Evolutionary conservation across 2,329 filamentous ascomycete genomes (phyloP), one percentile per base, ranked within the genome.

Genomic region (Leptoxyphium fumago): DNA sequence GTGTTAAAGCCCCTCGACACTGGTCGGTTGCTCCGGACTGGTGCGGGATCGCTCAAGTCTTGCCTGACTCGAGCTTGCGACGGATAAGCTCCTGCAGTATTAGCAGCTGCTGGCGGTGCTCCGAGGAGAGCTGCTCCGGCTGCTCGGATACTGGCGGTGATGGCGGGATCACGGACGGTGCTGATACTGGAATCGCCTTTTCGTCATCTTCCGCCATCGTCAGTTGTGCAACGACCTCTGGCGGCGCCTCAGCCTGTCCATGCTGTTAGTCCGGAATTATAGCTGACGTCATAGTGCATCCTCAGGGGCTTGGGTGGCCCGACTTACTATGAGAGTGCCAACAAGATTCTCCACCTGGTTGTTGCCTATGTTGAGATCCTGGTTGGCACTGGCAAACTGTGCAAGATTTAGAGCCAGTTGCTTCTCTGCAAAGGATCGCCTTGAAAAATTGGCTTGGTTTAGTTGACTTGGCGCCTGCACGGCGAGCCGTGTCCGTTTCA

Each of bases 321-420:
- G 50, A 72, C 78, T 68, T 67, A 83, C 79, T 50, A 82, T 67
- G 50, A 84, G 68, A 43, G 74, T 70, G 47, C 75, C 67, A 43
- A 79, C 67, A 46, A 84, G 69, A 42, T 61, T 62, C 44, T 68
- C 60, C 36, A 70, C 58, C 41, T 67, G 66, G 45, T 70, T 60
- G 39, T 58, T 55, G 45, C 57, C 64, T 41, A 78, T 57, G 29
- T 68, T 65, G 41, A 74, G 65, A 18, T 71, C 67, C 43, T 63
- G 62, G 48, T 70, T 66, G 50, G 69, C 68, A 44, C 67, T 68
- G 40, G 70, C 66, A 32, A 84, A 65, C 48, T 74, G 71, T 39
- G 73, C 68, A 29, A 86, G 67, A 47, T 76, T 78, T 47, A 84
- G 68, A 4, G 78, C 79, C 38, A 77, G 72, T 56, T 83, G 79